These are phyloP conservation scores for Brasenia schreberi DNA, from an alignment of 164 flowering plant species.

Conservation along the genomic window DNA sequence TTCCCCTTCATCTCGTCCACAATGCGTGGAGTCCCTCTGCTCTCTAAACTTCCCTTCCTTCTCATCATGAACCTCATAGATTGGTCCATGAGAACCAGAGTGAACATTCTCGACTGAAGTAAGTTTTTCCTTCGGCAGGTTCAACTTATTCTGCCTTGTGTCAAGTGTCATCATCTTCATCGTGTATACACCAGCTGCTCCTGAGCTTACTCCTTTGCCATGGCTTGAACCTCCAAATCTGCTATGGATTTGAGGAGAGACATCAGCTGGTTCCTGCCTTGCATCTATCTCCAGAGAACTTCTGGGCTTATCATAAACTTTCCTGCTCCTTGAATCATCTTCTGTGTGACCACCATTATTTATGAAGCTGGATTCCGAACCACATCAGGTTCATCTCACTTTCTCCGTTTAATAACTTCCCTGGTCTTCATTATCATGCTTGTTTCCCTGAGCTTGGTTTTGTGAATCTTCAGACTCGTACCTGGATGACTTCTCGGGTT, in stretches of 20 bases:
- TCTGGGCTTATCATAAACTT: conserved; percentile 44
- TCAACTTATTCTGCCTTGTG: conserved; percentile 17
- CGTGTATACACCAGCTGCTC: conserved; percentile 32
- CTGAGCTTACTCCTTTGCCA: conserved; percentile 44
- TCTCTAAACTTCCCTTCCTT: conserved; percentile 44
- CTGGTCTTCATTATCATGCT: conserved; percentile 18
- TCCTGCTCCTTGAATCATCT: conserved; percentile 36
- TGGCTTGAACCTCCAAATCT: conserved; percentile 26
- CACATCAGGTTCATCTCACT: conserved; percentile 40
- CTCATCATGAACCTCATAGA: conserved; percentile 23
- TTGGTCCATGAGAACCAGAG: conserved; percentile 10
- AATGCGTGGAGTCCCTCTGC: conserved; percentile 22
- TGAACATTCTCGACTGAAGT: conserved; percentile 15
- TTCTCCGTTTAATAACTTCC: conserved; percentile 43
- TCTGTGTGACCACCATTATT: conserved; percentile 31
- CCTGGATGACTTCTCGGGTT: conserved; percentile 11
- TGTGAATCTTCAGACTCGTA: conserved; percentile 2
- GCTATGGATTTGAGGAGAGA: conserved; percentile 26
- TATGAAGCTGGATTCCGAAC: conserved; percentile 11
- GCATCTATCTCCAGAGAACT: conserved; percentile 33
- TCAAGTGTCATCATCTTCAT: conserved; percentile 23
- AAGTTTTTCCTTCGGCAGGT: conserved; percentile 13
- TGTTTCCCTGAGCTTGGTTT: conserved; percentile 26
- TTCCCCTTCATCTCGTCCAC: conserved; percentile 30
- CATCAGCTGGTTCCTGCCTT: conserved; percentile 17